A percentile compares a stretch with the other conserved stretches of the same genome.
Evolutionary conservation across 495 filamentous ascomycete species (phyloP).

Genomic region (Venustampulla echinocandica): DNA sequence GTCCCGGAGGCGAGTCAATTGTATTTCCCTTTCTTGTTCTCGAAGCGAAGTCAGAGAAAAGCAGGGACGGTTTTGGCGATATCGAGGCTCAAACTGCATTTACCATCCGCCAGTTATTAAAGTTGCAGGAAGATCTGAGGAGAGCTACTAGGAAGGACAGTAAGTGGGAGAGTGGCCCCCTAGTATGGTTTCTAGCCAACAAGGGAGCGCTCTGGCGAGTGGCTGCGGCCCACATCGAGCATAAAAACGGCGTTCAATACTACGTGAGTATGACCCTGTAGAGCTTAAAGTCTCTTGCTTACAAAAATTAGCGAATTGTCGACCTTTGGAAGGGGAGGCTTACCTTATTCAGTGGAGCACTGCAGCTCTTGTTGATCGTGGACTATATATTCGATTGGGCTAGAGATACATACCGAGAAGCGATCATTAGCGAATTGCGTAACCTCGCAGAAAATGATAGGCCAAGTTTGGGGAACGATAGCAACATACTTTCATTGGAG

Average conservation of each 20-base stretch:
- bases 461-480: no score
- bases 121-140: neutral
- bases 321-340: constrained; percentile 23
- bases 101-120: neutral
- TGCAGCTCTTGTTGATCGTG: constrained; percentile 27
- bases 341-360: constrained; percentile 15
- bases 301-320: constrained; percentile 3
- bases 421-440: constrained; percentile 8
- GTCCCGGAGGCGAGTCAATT: constrained; percentile 1
- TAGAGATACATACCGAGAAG: constrained; percentile 24
- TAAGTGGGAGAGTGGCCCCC: neutral
- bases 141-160: neutral
- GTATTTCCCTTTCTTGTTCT: constrained; percentile 7
- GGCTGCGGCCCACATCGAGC: neutral
- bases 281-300: no score
- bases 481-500: no score
- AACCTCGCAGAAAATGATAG: no score
- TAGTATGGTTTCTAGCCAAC: constrained; percentile 9
- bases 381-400: constrained; percentile 31
- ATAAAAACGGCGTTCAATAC: neutral
- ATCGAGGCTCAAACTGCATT: constrained; percentile 6
- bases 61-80: neutral
- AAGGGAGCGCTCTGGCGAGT: constrained; percentile 3
- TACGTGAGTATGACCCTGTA: no score
- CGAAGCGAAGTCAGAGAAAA: constrained; percentile 6